Evolutionary conservation across 192 early-diverging fungal genomes (phyloP), one percentile per base, ranked within the genome.

Genomic region (Spizellomyces punctatus): DNA sequence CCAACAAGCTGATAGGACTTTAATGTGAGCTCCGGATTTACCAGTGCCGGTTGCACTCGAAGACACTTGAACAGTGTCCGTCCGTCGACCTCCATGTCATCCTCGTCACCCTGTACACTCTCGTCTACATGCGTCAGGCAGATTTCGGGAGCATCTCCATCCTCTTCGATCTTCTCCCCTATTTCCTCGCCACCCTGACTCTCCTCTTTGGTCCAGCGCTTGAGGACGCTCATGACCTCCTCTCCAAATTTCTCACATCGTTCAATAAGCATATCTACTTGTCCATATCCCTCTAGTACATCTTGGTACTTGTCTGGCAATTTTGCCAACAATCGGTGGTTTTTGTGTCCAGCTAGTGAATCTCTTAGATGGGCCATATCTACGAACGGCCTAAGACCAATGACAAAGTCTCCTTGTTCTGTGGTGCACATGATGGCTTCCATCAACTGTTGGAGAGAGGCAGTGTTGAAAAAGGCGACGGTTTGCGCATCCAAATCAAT

Each of bases 1-100:
- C 95, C 95, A 27, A 91, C 82, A 56, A 97, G 84, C 72, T 97
- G 95, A 69, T 97, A 97, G 7, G 78, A 75, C 63, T 94, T 94
- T 43, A 98, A 82, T 12, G 67, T 67, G 63, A 93, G 89, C 7
- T 78, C 79, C 1, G 71, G 66, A 63, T 81, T 91, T 65, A 95
- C 72, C 45, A 82, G 82, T 17, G 58, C 46, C 1, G 83, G 95
- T 64, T 93, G 94, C 27, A 41, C 66, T 0, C 58, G 70, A 16
- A 93, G 71, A 42, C 83, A 88, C 8, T 82, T 75, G 5, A 21
- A 65, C 41, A 8, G 6, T 8, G 7, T 64, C n/a, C 64, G 59
- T 12, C 10, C 62, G 10, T 58, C 56, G 2, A 12, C 43, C 27
- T 56, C 49, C 10, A n/a, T 47, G 10, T 64, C 69, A 8, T 63